Evolutionary conservation across 345 rosid genomes (phyloP).

Genomic region (Anacardium occidentale): DNA sequence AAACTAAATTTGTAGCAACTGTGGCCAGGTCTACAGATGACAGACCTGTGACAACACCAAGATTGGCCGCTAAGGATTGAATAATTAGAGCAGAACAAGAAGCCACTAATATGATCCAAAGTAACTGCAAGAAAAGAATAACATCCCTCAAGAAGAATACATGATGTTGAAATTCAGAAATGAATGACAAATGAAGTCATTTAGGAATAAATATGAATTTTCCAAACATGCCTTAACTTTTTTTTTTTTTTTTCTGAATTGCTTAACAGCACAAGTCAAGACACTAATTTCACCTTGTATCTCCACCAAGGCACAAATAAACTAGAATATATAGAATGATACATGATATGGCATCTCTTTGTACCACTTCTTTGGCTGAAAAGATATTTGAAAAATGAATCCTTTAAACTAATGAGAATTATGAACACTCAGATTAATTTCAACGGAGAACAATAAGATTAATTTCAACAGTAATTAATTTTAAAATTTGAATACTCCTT

Average conservation of each 20-base stretch:
- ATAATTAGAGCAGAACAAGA: conserved; percentile 89
- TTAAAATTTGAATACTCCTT: neutral
- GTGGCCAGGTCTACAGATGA: neutral
- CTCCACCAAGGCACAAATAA: neutral
- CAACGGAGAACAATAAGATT: too few species aligned
- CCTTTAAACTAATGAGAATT: neutral
- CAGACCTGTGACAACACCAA: conserved; percentile 91
- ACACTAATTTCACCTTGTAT: neutral
- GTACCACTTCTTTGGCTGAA: neutral
- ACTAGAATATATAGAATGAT: neutral
- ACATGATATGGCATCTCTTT: neutral
- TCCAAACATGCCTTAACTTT: neutral
- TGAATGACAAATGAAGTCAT: neutral
- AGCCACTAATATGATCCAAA: conserved; percentile 92
- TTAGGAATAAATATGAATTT: neutral
- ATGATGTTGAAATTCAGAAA: neutral
- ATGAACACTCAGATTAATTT: too few species aligned
- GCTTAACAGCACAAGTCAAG: neutral
- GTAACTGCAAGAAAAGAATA: conserved; percentile 49
- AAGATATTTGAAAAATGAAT: neutral
- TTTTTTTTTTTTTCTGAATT: neutral
- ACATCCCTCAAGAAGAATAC: conserved; percentile 8
- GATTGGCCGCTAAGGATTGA: conserved; percentile 91
- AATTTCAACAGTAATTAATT: neutral
- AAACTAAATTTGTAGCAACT: neutral